Evolutionary conservation across 495 filamentous ascomycete species (phyloP), one percentile per base, ranked within the genome.

Genomic region (Amorphotheca resinae): DNA sequence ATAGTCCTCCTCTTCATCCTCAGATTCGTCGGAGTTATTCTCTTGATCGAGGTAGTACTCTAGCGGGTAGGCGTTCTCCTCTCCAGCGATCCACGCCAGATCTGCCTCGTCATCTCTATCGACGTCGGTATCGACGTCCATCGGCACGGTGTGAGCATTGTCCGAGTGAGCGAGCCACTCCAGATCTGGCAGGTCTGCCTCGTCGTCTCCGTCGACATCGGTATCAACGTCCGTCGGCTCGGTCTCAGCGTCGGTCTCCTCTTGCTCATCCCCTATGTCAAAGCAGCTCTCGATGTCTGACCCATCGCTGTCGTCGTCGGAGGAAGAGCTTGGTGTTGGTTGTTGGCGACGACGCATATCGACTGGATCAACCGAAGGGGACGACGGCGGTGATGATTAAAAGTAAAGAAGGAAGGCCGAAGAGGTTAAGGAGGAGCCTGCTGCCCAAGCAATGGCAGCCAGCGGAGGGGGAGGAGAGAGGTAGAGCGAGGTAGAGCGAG

Each of bases 1-100:
- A 52, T 63, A 63, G 43, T 63, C 55, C 37, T 65, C 50, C 49
- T 63, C 28, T 21, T 47, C 53, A 48, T 63, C 59, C 35, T 52
- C 41, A 2, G 57, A 53, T 55, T 64, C 51, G 41, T 65, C 49
- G 39, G 58, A 61, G 53, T 62, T 52, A 15, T 38, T 25, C 35
- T 61, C 54, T 51, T 59, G 41, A 38, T 59, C 38, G 32, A 62
- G 54, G 43, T 65, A 63, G 45, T 60, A 65, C 46, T 65, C 52
- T 33, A 50, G 56, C 26, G 52, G 42, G 41, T 63, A 44, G 43
- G 59, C 47, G 38, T 62, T 61, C 18, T 59, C 57, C n/a, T 45
- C 35, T 32, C 16, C 11, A 45, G 42, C 22, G 33, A 45, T 4
- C 42, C 14, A 38, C 42, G 9, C 9, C 8, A 41, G 9, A 41